Evolutionary conservation across 495 filamentous ascomycete species (phyloP).

Genomic region (Neurospora discreta): DNA sequence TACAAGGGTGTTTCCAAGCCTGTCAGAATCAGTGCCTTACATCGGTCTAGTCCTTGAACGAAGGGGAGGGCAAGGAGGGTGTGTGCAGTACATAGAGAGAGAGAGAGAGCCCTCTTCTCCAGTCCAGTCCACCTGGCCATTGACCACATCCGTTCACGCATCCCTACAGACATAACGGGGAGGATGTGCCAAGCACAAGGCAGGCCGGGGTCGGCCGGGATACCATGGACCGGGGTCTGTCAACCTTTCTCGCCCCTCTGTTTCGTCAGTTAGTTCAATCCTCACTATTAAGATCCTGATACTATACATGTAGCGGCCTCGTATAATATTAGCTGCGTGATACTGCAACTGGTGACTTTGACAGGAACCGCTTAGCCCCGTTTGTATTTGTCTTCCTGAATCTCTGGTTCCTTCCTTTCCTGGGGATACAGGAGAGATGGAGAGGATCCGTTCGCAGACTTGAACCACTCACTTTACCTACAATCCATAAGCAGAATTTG

Average conservation of each 20-base stretch:
- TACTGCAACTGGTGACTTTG: neutral
- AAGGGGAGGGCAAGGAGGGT: neutral
- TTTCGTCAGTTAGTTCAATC: neutral
- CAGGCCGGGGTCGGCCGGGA: neutral
- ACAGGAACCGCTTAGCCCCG: neutral
- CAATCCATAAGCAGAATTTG: neutral
- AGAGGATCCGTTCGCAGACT: neutral
- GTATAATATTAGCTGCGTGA: neutral
- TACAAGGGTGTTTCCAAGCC: constrained; percentile 2
- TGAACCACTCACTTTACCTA: neutral
- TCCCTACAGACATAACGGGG: neutral
- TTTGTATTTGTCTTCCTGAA: neutral
- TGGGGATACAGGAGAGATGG: neutral
- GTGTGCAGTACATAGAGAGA: no score
- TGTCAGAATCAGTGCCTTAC: neutral
- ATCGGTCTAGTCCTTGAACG: constrained; percentile 1
- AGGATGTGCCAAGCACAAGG: neutral
- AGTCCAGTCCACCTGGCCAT: neutral
- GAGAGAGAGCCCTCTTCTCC: neutral
- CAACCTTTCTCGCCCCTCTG: neutral
- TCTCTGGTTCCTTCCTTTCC: neutral
- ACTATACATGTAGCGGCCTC: neutral
- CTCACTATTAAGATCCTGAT: neutral
- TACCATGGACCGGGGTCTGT: neutral
- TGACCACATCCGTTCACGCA: neutral